These are phyloP conservation scores for Groenewaldozyma auringiensis DNA, from an alignment of 1,139 yeast species.

Conservation along the genomic window DNA sequence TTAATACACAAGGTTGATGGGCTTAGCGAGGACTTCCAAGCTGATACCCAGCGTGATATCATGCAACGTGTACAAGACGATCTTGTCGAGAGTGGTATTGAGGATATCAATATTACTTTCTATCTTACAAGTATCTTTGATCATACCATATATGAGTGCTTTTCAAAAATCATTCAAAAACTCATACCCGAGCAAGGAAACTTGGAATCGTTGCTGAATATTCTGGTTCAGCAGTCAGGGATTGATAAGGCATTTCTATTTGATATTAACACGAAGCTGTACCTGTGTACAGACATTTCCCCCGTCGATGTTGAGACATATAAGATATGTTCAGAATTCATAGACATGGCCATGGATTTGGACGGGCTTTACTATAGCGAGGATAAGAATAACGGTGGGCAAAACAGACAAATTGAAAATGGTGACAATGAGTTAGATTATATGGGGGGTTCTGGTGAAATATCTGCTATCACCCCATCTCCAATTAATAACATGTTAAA, in stretches of 20 bases:
- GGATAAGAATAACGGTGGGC: background rate
- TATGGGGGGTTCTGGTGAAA: conserved; percentile 8
- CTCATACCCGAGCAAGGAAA: conserved; percentile 83
- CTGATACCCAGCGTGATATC: conserved; percentile 92
- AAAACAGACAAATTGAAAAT: background rate
- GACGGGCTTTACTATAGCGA: conserved; percentile 37
- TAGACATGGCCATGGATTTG: conserved; percentile 86
- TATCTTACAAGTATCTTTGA: conserved; percentile 91
- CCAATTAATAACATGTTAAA: conserved; percentile 32
- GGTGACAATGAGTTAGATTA: background rate
- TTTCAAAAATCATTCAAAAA: conserved; percentile 86
- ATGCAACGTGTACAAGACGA: conserved; percentile 96
- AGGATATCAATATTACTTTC: conserved; percentile 85
- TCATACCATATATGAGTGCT: conserved; percentile 93
- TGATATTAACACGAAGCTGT: conserved; percentile 88
- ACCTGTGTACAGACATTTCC: conserved; percentile 91
- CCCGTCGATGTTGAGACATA: conserved; percentile 94
- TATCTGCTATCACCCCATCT: conserved; percentile 7
- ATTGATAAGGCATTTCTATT: conserved; percentile 89
- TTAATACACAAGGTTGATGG: conserved; percentile 95
- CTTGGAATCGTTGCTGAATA: conserved; percentile 80
- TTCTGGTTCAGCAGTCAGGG: conserved; percentile 79
- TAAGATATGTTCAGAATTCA: conserved; percentile 95
- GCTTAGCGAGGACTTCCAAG: conserved; percentile 81
- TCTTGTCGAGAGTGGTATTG: conserved; percentile 77